These are phyloP conservation scores for Amaranthus hypochondriacus DNA, from an alignment of 148 eudicot species.

Conservation along the genomic window DNA sequence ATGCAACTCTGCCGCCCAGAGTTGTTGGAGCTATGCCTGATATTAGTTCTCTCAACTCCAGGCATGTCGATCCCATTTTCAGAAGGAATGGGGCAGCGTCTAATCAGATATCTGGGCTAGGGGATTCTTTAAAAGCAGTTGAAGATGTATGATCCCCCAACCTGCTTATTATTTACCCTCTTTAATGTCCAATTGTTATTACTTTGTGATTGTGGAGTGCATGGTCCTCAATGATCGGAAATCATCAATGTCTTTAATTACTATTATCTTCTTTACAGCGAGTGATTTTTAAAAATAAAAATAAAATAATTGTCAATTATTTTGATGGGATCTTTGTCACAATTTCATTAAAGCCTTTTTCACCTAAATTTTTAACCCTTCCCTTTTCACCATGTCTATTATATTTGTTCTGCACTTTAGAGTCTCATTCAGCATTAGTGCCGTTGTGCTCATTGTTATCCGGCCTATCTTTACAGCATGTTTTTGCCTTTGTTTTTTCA, in stretches of 20 bases:
- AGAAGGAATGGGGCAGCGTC: slow-evolving; percentile 38
- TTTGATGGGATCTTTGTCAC: no score
- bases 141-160: slow-evolving; percentile 56
- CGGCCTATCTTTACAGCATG: neutral
- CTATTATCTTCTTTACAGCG: no score
- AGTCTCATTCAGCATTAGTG: neutral
- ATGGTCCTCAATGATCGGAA: neutral
- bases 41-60: slow-evolving; percentile 28
- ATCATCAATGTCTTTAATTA: neutral
- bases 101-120: slow-evolving; percentile 23
- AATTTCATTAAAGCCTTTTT: no score
- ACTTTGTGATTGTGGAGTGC: neutral
- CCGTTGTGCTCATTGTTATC: neutral
- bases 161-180: slow-evolving; percentile 1
- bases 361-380: neutral
- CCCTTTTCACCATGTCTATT: neutral
- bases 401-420: neutral
- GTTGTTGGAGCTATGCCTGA: slow-evolving; percentile 35
- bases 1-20: slow-evolving; percentile 32
- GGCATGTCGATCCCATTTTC: slow-evolving; percentile 35
- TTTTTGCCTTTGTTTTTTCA: neutral
- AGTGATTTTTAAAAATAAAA: neutral
- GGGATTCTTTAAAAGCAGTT: slow-evolving; percentile 32
- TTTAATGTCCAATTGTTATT: neutral
- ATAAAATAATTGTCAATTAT: no score